Base-by-base conservation (phyloP, 2,329 filamentous ascomycete species). In the Ceratocystis albifundus region DNA sequence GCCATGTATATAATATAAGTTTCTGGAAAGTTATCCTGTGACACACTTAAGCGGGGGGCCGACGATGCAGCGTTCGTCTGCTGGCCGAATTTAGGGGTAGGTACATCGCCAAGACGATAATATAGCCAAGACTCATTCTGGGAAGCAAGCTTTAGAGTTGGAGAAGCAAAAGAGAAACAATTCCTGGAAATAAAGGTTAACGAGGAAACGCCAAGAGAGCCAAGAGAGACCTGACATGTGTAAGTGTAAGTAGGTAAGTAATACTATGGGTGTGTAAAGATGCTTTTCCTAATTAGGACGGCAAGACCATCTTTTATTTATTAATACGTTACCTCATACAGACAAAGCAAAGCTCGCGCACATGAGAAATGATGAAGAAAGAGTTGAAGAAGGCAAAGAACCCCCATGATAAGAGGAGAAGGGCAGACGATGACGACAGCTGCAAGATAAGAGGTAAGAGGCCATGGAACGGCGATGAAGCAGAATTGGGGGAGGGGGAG, bases 201-300 rank as follows among this genome's bases (percentile, higher is more conserved):
- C 53, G 22, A 57, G 53, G 53, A 57, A 57, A 57, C 53, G 53
- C 53, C 53, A 57, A 57, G 53, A 28, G 25, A 28, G 17, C 53
- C 12, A 32, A 32, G 53, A 32, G 22, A 57, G 22, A 57, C 53
- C 53, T 57, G 53, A 57, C 53, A 57, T 57, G 53, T 57, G 53
- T 32, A 30, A 32, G 53, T 30, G 53, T 30, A 28, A 8, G 53
- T 15, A 15, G 15, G 36, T 41, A 41, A 41, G 10, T 41, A 15
- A 41, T 41, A 15, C 36, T 41, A 41, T 15, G 36, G 36, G 8
- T 32, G 53, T 4, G 50, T 55, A 25, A 17, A 5, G 25, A 12
- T 57, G 22, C 15, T 57, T 57, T 12, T 57, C 53, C 25, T n/a
- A 57, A 32, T 30, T 30, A 12, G 53, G 53, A 28, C 53, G 22